These are phyloP conservation scores for Yarrowia sp. DNA, from an alignment of 805 yeast species.

Conservation along the genomic window DNA sequence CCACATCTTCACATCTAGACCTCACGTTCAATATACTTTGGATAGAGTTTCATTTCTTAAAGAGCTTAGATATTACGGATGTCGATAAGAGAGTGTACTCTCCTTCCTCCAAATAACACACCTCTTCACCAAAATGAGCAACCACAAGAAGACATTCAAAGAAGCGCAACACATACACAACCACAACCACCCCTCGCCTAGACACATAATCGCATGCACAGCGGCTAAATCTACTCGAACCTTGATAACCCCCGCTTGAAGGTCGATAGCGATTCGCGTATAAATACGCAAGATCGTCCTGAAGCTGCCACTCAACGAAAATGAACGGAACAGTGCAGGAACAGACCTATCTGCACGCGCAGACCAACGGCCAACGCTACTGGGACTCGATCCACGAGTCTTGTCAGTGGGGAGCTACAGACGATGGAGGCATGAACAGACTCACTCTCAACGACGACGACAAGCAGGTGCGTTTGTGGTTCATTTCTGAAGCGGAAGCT, in stretches of 20 bases:
- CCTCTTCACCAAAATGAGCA: too few species aligned
- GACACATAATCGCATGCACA: not conserved
- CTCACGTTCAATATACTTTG: too few species aligned
- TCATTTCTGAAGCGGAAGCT: slow-evolving; percentile 48
- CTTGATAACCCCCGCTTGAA: slow-evolving; percentile 21
- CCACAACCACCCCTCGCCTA: not conserved
- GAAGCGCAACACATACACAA: too few species aligned
- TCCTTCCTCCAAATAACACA: too few species aligned
- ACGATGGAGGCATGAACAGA: slow-evolving; percentile 68
- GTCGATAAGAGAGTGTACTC: too few species aligned
- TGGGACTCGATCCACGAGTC: slow-evolving; percentile 62
- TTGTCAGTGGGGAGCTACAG: slow-evolving; percentile 61
- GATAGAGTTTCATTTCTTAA: too few species aligned
- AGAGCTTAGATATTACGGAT: too few species aligned
- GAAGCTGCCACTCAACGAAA: too few species aligned
- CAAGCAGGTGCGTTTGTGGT: slow-evolving; percentile 65
- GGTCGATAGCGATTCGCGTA: too few species aligned
- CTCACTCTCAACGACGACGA: slow-evolving; percentile 62
- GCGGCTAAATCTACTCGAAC: slow-evolving; percentile 11
- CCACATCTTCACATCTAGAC: too few species aligned
- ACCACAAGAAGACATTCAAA: too few species aligned
- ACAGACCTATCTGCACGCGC: not conserved
- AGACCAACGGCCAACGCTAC: slow-evolving; percentile 45
- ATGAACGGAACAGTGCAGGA: slow-evolving; percentile 3
- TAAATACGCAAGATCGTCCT: too few species aligned